Base-by-base conservation (phyloP, 441 rosid species). In the Mallotus repandus region DNA sequence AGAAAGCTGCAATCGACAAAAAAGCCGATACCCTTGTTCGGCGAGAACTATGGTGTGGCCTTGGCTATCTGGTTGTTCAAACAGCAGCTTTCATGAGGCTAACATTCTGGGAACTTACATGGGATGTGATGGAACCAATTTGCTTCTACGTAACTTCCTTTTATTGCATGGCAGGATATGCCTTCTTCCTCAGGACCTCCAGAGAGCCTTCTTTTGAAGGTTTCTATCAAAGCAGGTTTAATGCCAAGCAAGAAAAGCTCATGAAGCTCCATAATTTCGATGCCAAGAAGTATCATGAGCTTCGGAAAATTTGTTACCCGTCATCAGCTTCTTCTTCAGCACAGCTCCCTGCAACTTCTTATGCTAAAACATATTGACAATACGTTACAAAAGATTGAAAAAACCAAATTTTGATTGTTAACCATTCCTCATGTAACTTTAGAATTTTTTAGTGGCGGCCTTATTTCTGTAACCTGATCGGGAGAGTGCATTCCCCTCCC, bases 91-190 rank as follows among this genome's bases (percentile, higher is more conserved):
- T 93, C 91, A 90, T 93, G 98, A 86, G 99, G 88, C 86, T 96
- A 6, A 96, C 99, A 0, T 96, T 96, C 66, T 93, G 99, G 98
- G 99, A 93, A 77, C 93, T 93, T 19, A 82, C 97, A 0, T 96
- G 99, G 99, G 99, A 96, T 19, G 97, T 96, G 13, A 96, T 96
- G 99, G 99, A 96, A 61, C 99, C 99, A 0, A 90, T 96, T 59
- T 96, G 99, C 80, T 96, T 89, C 94, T 93, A 84, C n/a, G 85
- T 88, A 3, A 93, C 99, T 0, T 91, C 98, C 22, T 32, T 84
- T 1, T 91, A 93, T 76, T 87, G 82, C 78, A 88, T 91, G 90
- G 89, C 84, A 29, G 89, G 97, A 53, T 96, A 90, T 29, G 76
- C 87, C 5, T 96, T 93, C 77, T 96, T 93, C 86, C 97, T 96